Percentiles rank a stretch among this genome's conserved stretches.
These are phyloP conservation scores for Epichloe uncinata DNA, from an alignment of 2,329 filamentous ascomycete species.

Conservation along the genomic window DNA sequence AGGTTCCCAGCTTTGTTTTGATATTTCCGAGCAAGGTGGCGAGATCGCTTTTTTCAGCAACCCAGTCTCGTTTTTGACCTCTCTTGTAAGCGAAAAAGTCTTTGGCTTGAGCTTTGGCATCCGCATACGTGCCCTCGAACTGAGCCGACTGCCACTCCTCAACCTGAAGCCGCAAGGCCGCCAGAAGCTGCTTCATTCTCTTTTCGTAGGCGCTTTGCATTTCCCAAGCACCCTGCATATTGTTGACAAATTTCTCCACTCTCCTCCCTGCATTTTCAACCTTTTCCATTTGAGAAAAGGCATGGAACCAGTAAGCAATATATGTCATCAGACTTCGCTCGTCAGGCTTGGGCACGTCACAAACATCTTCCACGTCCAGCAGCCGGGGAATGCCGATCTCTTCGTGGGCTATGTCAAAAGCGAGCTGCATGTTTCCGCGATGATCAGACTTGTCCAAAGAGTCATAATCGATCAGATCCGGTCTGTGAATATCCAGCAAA, in stretches of 20 bases:
- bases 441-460: conserved; percentile 88
- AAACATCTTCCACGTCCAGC: conserved; percentile 95
- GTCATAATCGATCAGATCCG: conserved; percentile 95
- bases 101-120: conserved; percentile 76
- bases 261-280: conserved; percentile 93
- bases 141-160: conserved; percentile 63
- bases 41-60: conserved; percentile 93
- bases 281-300: conserved; percentile 97
- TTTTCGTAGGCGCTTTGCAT: conserved; percentile 97
- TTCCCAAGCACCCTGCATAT: conserved; percentile 98
- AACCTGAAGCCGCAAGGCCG: conserved; percentile 59
- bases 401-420: conserved; percentile 89
- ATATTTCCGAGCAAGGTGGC: conserved; percentile 92
- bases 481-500: conserved; percentile 88
- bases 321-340: conserved; percentile 98
- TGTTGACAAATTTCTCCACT: conserved; percentile 96
- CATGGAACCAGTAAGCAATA: conserved; percentile 99
- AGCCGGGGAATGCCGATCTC: conserved; percentile 96
- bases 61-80: conserved; percentile 85
- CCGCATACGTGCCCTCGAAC: conserved; percentile 83
- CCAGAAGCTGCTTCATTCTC: conserved; percentile 72
- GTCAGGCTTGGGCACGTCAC: conserved; percentile 89
- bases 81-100: conserved; percentile 84
- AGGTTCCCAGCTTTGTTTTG: conserved; percentile 96
- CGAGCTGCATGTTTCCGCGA: conserved; percentile 92